Evolutionary conservation across 495 filamentous ascomycete genomes (phyloP).

Genomic region (Xanthoparmelia taractica): DNA sequence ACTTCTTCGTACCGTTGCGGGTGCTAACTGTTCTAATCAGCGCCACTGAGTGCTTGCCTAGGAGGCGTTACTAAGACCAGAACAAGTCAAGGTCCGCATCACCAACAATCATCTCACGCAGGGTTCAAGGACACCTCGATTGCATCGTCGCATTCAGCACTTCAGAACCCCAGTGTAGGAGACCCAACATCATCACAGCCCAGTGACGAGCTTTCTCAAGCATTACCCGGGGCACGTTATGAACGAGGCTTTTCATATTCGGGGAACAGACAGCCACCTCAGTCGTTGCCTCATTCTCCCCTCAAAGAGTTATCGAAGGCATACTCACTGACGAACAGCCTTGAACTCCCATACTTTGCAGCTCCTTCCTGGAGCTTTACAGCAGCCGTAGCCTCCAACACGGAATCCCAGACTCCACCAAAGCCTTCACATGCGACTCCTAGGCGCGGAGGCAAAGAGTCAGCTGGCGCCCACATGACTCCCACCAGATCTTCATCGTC

Average conservation of each 20-base stretch:
- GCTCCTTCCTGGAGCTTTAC: conserved; percentile 1
- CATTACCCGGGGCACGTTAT: neutral
- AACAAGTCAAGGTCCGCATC: neutral
- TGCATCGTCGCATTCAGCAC: neutral
- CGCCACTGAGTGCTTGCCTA: neutral
- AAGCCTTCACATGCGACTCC: neutral
- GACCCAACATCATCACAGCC: neutral
- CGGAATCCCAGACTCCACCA: neutral
- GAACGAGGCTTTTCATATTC: neutral
- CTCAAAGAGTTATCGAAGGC: neutral
- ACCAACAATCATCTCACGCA: neutral
- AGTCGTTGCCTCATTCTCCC: neutral
- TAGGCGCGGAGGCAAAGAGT: too few relatives aligned
- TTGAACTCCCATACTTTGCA: neutral
- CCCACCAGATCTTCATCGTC: neutral
- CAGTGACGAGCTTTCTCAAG: neutral
- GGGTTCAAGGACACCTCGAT: neutral
- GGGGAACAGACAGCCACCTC: neutral
- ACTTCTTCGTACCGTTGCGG: neutral
- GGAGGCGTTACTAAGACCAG: neutral
- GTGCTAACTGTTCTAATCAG: neutral
- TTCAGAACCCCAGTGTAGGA: neutral
- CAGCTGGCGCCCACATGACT: neutral
- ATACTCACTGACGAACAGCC: neutral
- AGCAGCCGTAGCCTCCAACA: neutral